Percentiles rank a stretch among this genome's conserved stretches.
Evolutionary conservation across 352 stramenopile genomes (phyloP).

Genomic region (Pythium chondricola): DNA sequence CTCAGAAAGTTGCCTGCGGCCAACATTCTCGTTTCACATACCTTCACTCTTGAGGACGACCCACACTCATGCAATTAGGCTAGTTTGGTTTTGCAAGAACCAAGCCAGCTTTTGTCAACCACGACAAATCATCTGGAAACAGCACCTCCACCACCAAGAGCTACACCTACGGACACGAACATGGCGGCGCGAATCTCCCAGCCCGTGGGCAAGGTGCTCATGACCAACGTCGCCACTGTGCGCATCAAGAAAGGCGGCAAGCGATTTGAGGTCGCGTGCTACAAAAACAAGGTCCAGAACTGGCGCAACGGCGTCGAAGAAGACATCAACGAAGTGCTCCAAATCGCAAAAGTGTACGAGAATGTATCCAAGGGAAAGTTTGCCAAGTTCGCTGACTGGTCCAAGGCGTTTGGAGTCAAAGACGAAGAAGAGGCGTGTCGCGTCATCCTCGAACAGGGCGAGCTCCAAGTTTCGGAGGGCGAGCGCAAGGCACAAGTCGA

Average conservation of each 20-base stretch:
- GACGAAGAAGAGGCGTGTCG: constrained; percentile 90
- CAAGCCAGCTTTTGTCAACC: background rate
- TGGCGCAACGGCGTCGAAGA: constrained; percentile 97
- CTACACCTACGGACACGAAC: background rate
- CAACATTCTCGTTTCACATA: too few relatives aligned
- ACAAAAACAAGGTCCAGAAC: constrained; percentile 99
- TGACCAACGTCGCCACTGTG: constrained; percentile 98
- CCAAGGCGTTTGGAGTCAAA: constrained; percentile 91
- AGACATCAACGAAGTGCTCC: constrained; percentile 97
- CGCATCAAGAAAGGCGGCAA: constrained; percentile 93
- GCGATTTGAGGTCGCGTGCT: constrained; percentile 98
- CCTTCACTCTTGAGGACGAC: too few relatives aligned
- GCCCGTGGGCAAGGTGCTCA: constrained; percentile 78
- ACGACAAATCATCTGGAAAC: background rate
- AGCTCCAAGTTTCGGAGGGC: constrained; percentile 96
- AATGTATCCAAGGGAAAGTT: constrained; percentile 98
- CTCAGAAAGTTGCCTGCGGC: too few relatives aligned
- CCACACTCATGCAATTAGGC: too few relatives aligned
- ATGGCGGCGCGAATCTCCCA: constrained; percentile 51
- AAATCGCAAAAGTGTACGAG: constrained; percentile 96
- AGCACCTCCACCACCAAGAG: background rate
- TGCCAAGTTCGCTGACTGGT: constrained; percentile 92
- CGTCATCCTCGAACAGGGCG: constrained; percentile 94
- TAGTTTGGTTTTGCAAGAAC: too few relatives aligned
- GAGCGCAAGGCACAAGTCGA: constrained; percentile 92